Evolutionary conservation across 1,284 basidiomycete genomes (phyloP).

Genomic region (Heterobasidion annosum): DNA sequence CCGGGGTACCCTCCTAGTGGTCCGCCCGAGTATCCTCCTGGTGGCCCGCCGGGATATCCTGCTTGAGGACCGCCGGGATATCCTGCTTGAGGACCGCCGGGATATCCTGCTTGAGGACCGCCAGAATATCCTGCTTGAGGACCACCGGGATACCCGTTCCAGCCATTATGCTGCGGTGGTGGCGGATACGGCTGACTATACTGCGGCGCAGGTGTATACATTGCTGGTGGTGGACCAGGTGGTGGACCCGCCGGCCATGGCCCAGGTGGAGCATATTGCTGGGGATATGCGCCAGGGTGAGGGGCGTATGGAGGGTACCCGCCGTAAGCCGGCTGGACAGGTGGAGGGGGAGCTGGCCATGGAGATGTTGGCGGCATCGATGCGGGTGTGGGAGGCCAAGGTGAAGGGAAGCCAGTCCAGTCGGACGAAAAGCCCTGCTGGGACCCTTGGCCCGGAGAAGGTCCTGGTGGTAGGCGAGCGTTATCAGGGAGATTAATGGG

Average conservation of each 20-base stretch:
- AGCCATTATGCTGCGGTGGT: constrained; percentile 1
- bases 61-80: neutral
- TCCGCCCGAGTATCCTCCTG: neutral
- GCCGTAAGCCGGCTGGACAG: neutral
- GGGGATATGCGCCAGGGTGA: neutral
- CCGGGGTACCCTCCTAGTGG: neutral
- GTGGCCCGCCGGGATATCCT: neutral
- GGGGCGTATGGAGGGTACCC: neutral
- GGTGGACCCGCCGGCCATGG: neutral
- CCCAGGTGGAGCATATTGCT: neutral
- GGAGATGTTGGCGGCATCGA: constrained; percentile 4
- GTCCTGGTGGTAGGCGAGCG: neutral
- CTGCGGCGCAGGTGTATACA: constrained; percentile 1
- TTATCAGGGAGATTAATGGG: constrained; percentile 13
- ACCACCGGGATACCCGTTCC: neutral
- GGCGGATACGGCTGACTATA: neutral
- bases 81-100: constrained; percentile 1
- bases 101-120: neutral
- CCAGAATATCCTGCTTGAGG: constrained; percentile 4
- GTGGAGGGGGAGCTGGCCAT: constrained; percentile 4
- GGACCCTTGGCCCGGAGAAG: constrained; percentile 1
- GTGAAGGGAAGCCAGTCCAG: constrained; percentile 11
- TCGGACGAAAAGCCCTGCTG: constrained; percentile 11
- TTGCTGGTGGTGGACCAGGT: constrained; percentile 8
- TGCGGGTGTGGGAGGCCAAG: constrained; percentile 5